Base-by-base conservation (phyloP, 495 filamentous ascomycete species). In the Rostrohypoxylon terebratum region DNA sequence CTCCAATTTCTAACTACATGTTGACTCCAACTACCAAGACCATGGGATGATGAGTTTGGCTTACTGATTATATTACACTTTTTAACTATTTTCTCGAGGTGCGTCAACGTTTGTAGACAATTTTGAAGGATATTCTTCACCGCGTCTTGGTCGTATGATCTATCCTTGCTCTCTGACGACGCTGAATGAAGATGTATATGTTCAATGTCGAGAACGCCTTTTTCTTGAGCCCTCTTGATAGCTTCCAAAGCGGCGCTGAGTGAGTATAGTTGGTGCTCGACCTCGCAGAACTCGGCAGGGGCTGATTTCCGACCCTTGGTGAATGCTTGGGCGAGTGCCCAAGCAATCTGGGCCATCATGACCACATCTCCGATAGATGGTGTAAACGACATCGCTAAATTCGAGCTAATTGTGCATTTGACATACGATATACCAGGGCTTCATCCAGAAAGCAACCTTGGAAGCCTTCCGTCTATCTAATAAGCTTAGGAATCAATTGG, bases 351-450 rank as follows among this genome's bases (percentile, higher is more conserved):
- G 34, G 54, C 33, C 34, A 58, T 36, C 33, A 58, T 4, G 54
- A 58, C 54, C 33, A 58, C 54, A 58, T 58, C 54, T 36, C 54
- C 54, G 54, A 58, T 58, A 58, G 54, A 58, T 11, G 54, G 54
- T 16, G 54, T 20, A 58, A 58, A 58, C 11, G 54, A 58, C 54
- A 58, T 58, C 10, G 33, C 20, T 18, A 21, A 20, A 4, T 33
- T 4, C 16, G n/a, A 21, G 38, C n/a, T 20, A 14, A 4, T 21
- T 50, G 33, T 40, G 34, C 18, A 55, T 28, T 9, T 9, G 25
- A 18, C n/a, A 16, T 5, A n/a, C 16, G 14, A n/a, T 28, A 18
- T 3, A 3, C 4, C n/a, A 42, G 38, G 36, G 13, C 50, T 55
- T 18, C 7, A 34, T 4, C 10, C 13, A 28, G 36, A 33, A 14